A percentile compares a stretch with the other conserved stretches of the same genome.
Conservation (phyloP, 2,329 filamentous ascomycete species). For the Trichophyton mentagrophytes region DNA sequence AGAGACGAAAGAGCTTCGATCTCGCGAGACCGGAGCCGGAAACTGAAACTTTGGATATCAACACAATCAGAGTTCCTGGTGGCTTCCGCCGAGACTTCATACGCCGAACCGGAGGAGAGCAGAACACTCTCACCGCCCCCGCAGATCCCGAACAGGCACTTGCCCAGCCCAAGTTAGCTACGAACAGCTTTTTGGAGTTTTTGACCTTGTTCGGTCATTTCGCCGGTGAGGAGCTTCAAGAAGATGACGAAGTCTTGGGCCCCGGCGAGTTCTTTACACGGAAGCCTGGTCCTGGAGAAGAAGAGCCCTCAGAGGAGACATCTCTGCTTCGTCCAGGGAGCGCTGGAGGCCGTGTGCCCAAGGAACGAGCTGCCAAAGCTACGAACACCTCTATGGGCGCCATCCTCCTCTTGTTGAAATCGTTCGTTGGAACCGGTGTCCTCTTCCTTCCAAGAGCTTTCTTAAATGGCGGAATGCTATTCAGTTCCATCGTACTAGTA, state of each 20-base stretch:
- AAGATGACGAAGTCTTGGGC: conserved; percentile 79
- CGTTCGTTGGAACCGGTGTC: conserved; percentile 92
- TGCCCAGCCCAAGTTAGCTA: conserved; percentile 54
- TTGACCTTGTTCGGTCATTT: conserved; percentile 93
- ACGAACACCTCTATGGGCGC: conserved; percentile 70
- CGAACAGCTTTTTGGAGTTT: conserved; percentile 91
- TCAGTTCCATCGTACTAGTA: conserved; percentile 84
- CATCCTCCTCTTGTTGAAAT: conserved; percentile 79
- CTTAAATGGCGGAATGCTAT: conserved; percentile 92
- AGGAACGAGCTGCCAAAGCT: conserved; percentile 58
- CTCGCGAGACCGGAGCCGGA: conserved; percentile 65
- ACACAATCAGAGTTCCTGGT: conserved; percentile 81
- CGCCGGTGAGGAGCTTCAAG: conserved; percentile 88
- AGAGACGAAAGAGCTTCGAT: conserved; percentile 81
- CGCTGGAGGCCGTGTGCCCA: conserved; percentile 61
- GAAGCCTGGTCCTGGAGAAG: conserved; percentile 38
- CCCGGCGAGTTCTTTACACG: conserved; percentile 73
- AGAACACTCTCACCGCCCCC: conserved; percentile 27
- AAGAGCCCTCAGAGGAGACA: conserved; percentile 78
- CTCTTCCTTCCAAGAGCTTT: conserved; percentile 87
- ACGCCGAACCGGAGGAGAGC: conserved; percentile 57
- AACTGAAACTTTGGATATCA: conserved; percentile 69
- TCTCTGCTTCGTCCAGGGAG: conserved; percentile 59
- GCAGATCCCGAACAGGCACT: conserved; percentile 23
- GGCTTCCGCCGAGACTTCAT: conserved; percentile 88